A percentile compares a stretch with the other conserved stretches of the same genome.
phyloP scores from a whole-genome alignment of 2,329 filamentous ascomycete genomes.

The Penicillium psychrosexuale region DNA sequence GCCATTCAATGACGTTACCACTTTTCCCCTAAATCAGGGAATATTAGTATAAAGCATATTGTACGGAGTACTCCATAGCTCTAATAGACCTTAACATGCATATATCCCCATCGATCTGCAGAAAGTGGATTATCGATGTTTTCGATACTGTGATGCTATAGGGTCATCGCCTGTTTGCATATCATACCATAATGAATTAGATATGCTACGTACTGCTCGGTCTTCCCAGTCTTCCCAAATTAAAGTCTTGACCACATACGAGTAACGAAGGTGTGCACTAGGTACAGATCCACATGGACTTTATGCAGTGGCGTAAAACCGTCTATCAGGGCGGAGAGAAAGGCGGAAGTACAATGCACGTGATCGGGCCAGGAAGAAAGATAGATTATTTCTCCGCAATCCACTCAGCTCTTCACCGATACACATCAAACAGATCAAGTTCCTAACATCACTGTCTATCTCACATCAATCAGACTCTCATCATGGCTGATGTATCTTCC shows the following conservation, averaged over 20 bases:
- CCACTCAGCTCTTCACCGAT: background rate
- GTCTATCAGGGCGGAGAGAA: background rate
- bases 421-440: background rate
- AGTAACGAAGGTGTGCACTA: no score
- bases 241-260: background rate
- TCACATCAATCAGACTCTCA: slow-evolving; percentile 3
- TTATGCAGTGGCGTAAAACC: background rate
- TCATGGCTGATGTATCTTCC: slow-evolving; percentile 44
- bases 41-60: background rate
- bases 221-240: background rate
- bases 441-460: background rate
- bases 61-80: background rate
- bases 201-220: background rate
- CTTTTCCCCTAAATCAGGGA: background rate
- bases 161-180: background rate
- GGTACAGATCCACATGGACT: background rate
- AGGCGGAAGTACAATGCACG: background rate
- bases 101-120: slow-evolving; percentile 2
- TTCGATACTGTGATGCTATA: background rate
- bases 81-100: background rate
- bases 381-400: background rate
- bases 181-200: background rate
- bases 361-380: background rate
- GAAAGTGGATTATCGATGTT: slow-evolving; percentile 1
- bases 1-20: slow-evolving; percentile 5